Base-by-base conservation (phyloP, 495 filamentous ascomycete species). In the Penicillium canariense region DNA sequence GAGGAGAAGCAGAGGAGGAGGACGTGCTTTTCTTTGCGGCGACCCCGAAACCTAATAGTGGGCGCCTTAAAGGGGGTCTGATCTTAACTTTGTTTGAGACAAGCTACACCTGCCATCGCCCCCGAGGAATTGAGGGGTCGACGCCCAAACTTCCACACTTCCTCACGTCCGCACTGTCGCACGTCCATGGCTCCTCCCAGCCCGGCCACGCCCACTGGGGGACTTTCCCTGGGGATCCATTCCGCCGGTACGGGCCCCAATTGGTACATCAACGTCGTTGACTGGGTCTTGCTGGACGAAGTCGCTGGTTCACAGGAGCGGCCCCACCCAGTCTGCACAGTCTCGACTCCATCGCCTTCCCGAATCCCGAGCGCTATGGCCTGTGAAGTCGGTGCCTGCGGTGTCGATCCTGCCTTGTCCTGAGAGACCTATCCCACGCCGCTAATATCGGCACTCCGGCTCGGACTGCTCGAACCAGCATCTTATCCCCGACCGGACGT, bases 51-150 rank as follows among this genome's bases (percentile, higher is more conserved):
- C 38, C 38, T 22, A 17, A 23, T 9, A 11, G 10, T 40, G 4
- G 22, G 20, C 20, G 18, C 43, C 43, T 46, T 9, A 31, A 17
- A 31, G 52, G 43, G 38, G 40, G 49, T 50, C 53, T 36, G 54
- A 44, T 54, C 42, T 30, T 17, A 52, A 44, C 50, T 43, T 52
- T 18, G 27, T 52, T 44, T 43, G 23, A 43, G 44, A 45, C 50
- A 43, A 53, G 38, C 39, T 25, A 45, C 28, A 18, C 20, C 36
- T 17, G 20, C 15, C 35, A 38, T 7, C n/a, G n/a, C n/a, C n/a
- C n/a, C n/a, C n/a, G n/a, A n/a, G n/a, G n/a, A n/a, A n/a, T n/a
- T n/a, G n/a, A n/a, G n/a, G n/a, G n/a, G n/a, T n/a, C 6, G 6
- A 38, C 15, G 2, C 36, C 20, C 11, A n/a, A 42, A 6, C 10